Evolutionary conservation across 2,329 filamentous ascomycete species (phyloP).

Genomic region (Apiospora aurea): DNA sequence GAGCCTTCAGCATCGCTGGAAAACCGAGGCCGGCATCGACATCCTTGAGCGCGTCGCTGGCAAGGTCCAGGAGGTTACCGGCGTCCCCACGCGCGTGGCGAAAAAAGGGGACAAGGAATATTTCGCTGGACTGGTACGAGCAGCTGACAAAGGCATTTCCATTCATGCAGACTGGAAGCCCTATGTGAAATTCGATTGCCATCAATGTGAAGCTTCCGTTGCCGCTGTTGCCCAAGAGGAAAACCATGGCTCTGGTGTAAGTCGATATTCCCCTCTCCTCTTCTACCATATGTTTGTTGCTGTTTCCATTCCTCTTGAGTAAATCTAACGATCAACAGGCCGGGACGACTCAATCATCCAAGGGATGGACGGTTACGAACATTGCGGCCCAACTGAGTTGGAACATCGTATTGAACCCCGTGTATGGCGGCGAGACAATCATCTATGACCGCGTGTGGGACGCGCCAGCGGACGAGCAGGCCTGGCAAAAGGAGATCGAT

Average conservation of each 20-base stretch:
- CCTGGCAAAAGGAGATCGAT: not conserved
- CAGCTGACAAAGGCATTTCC: not conserved
- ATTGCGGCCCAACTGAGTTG: not conserved
- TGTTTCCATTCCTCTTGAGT: too few relatives aligned
- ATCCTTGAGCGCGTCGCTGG: not conserved
- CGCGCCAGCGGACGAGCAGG: conserved; percentile 15
- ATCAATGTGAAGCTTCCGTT: too few relatives aligned
- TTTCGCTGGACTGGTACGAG: not conserved
- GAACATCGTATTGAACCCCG: conserved; percentile 19
- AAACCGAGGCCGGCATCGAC: conserved; percentile 21
- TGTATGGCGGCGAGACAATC: conserved; percentile 12
- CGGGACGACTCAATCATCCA: too few relatives aligned
- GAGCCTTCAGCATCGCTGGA: not conserved
- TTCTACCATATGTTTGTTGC: too few relatives aligned
- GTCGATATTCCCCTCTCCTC: not conserved
- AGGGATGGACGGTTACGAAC: not conserved
- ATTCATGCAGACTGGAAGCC: not conserved
- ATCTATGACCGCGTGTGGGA: conserved; percentile 19
- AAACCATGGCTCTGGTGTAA: too few relatives aligned
- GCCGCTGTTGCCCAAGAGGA: too few relatives aligned
- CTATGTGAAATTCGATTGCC: not conserved
- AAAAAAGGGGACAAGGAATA: not conserved
- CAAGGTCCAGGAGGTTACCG: not conserved
- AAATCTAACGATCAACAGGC: too few relatives aligned
- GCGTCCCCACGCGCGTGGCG: not conserved